Conservation (phyloP, 257 asterid species). For the Jacaranda copaia region DNA sequence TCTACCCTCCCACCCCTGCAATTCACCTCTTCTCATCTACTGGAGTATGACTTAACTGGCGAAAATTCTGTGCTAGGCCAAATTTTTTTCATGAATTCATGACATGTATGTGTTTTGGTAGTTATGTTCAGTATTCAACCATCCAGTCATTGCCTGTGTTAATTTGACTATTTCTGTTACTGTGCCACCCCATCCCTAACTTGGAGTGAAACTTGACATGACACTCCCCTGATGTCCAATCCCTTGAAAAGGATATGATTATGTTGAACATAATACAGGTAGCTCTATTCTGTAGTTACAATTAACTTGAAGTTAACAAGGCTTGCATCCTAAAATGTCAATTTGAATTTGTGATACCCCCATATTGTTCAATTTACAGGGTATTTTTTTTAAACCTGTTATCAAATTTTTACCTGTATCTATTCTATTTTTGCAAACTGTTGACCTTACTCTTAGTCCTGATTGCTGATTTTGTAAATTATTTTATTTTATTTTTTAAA, state of each 20-base stretch:
- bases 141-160: neutral
- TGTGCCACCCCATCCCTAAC: neutral
- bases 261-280: neutral
- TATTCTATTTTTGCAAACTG: neutral
- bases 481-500: no score
- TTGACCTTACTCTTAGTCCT: neutral
- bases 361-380: constrained; percentile 3
- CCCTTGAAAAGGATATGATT: neutral
- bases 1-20: neutral
- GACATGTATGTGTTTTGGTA: neutral
- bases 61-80: constrained; percentile 8
- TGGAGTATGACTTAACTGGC: neutral
- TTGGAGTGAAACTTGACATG: neutral
- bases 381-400: neutral
- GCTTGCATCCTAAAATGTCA: neutral
- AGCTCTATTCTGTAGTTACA: neutral
- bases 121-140: constrained; percentile 12
- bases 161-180: constrained; percentile 4
- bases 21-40: no score
- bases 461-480: neutral
- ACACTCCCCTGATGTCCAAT: neutral
- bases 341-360: constrained; percentile 3
- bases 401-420: neutral
- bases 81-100: neutral
- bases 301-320: constrained; percentile 10